These are phyloP conservation scores for Entomortierella beljakovae DNA, from an alignment of 192 early-diverging fungal species.

Conservation along the genomic window DNA sequence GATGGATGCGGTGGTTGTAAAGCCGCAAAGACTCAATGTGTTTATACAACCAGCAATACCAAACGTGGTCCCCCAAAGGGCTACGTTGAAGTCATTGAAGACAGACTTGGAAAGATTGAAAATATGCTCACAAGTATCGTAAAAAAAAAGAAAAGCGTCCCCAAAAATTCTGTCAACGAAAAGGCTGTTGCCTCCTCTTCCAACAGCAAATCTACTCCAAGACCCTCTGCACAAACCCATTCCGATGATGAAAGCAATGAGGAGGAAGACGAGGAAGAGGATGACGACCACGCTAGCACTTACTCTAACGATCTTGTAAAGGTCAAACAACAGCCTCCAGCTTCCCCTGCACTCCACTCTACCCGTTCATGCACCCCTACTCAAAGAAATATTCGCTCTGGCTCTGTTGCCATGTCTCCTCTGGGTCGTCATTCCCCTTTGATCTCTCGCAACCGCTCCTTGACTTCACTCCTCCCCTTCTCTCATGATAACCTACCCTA, in stretches of 20 bases:
- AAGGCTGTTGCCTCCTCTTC: conserved; percentile 5
- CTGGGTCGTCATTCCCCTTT: conserved; percentile 49
- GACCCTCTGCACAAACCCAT: neutral
- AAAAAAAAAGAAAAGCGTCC: conserved; percentile 28
- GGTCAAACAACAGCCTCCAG: conserved; percentile 48
- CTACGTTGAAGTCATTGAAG: conserved; percentile 81
- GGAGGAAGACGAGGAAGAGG: conserved; percentile 26
- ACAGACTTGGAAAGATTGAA: conserved; percentile 70
- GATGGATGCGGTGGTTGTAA: conserved; percentile 74
- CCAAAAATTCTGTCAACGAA: conserved; percentile 5
- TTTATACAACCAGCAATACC: conserved; percentile 73
- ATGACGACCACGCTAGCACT: conserved; percentile 27
- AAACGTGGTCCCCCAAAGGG: conserved; percentile 82
- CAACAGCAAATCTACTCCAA: neutral
- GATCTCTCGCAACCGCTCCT: conserved; percentile 48
- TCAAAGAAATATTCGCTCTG: conserved; percentile 30
- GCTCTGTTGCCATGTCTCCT: conserved; percentile 41
- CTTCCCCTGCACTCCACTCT: conserved; percentile 34
- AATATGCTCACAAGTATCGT: conserved; percentile 66
- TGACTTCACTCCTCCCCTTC: conserved; percentile 48
- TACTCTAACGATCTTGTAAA: conserved; percentile 39
- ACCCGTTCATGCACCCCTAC: conserved; percentile 26
- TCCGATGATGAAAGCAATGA: conserved; percentile 17
- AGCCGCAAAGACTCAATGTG: conserved; percentile 66
- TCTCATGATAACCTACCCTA: conserved; percentile 31